Evolutionary conservation across 495 filamentous ascomycete species (phyloP).

Genomic region (Annulohypoxylon nitens): DNA sequence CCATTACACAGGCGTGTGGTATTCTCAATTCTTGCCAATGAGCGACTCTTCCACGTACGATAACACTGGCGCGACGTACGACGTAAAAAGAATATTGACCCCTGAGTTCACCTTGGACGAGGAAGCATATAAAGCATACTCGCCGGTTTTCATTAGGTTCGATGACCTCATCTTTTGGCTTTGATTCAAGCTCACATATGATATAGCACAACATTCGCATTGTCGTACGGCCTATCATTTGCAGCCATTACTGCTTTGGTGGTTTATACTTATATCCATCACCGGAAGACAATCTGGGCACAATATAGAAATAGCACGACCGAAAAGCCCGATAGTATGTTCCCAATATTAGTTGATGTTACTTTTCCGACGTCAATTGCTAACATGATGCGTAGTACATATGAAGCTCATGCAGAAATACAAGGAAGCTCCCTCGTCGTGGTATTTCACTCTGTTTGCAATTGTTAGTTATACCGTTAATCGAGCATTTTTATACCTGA

Average conservation of each 20-base stretch:
- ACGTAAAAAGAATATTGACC: slow-evolving; percentile 67
- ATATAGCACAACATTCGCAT: slow-evolving; percentile 68
- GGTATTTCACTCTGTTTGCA: slow-evolving; percentile 65
- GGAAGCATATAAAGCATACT: slow-evolving; percentile 70
- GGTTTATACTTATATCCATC: slow-evolving; percentile 73
- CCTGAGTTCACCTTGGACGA: slow-evolving; percentile 65
- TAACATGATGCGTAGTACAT: slow-evolving; percentile 54
- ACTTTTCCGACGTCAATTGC: slow-evolving; percentile 18
- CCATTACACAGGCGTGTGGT: slow-evolving; percentile 78
- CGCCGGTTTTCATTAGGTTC: slow-evolving; percentile 71
- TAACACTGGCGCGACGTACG: slow-evolving; percentile 69
- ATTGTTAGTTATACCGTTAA: slow-evolving; percentile 50
- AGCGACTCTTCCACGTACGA: slow-evolving; percentile 72
- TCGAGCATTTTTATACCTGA: not conserved
- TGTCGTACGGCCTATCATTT: slow-evolving; percentile 78
- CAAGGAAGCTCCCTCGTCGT: slow-evolving; percentile 69
- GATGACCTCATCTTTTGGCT: not conserved
- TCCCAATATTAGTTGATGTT: not conserved
- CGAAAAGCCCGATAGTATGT: slow-evolving; percentile 65
- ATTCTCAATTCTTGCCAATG: slow-evolving; percentile 69
- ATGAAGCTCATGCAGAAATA: slow-evolving; percentile 72
- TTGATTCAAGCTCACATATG: slow-evolving; percentile 32
- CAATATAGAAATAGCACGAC: slow-evolving; percentile 70
- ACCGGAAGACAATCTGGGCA: slow-evolving; percentile 72
- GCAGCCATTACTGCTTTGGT: slow-evolving; percentile 76